Evolutionary conservation across 2,329 filamentous ascomycete genomes (phyloP).

Genomic region (Cladosporium sp.): DNA sequence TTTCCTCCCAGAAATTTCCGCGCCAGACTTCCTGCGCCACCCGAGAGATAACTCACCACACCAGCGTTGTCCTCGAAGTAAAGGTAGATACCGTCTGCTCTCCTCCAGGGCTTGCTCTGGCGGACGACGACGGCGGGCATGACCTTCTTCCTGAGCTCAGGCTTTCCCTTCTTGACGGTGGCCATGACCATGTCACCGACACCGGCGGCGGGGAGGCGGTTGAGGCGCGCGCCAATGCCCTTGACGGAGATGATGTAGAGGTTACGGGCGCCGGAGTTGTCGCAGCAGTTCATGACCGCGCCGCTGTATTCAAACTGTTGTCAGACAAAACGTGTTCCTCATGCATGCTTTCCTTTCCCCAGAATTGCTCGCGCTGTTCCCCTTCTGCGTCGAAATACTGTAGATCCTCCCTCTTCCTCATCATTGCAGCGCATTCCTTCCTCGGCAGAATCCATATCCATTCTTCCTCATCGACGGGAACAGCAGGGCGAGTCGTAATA

Average conservation of each 20-base stretch:
- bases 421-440: no score
- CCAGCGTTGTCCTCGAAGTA: slow-evolving; percentile 99
- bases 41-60: slow-evolving; percentile 62
- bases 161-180: slow-evolving; percentile 99
- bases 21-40: no score
- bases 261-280: slow-evolving; percentile 97
- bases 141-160: slow-evolving; percentile 99
- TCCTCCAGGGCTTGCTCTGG: slow-evolving; percentile 99
- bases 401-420: no score
- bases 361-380: no score
- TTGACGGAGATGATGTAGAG: slow-evolving; percentile 99
- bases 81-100: slow-evolving; percentile 96
- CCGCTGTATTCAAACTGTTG: slow-evolving; percentile 54
- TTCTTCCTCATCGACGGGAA: no score
- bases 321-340: no score
- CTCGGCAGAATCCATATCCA: not conserved
- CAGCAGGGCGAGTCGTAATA: no score
- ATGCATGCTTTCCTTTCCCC: no score
- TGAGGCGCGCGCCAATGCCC: slow-evolving; percentile 95
- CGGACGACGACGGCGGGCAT: slow-evolving; percentile 99
- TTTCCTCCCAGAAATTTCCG: slow-evolving; percentile 45
- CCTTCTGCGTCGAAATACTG: no score
- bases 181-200: slow-evolving; percentile 99
- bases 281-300: slow-evolving; percentile 99
- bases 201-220: slow-evolving; percentile 94